A percentile compares a stretch with the other conserved stretches of the same genome.
phyloP scores from a whole-genome alignment of 768 basidiomycete species.

The Pisolithus tinctorius region DNA sequence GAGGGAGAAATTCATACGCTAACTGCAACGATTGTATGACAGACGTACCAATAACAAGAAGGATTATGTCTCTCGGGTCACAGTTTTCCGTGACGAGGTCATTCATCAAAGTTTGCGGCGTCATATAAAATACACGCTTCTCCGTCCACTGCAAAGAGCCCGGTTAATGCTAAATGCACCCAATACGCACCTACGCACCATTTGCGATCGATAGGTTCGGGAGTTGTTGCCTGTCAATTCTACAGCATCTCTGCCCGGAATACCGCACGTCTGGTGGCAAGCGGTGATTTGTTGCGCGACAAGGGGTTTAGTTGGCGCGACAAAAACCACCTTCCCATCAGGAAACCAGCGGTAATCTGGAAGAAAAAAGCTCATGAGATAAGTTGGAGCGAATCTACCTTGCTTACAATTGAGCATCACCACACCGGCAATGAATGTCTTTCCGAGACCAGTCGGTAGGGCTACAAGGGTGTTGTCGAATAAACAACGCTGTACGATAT shows the following conservation, averaged over 20 bases:
- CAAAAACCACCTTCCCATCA: slow-evolving; percentile 85
- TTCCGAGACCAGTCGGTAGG: slow-evolving; percentile 92
- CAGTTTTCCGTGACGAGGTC: slow-evolving; percentile 71
- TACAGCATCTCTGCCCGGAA: slow-evolving; percentile 76
- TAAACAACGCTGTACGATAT: slow-evolving; percentile 79
- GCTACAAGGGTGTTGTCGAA: slow-evolving; percentile 94
- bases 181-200: slow-evolving; percentile 38
- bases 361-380: background rate
- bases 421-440: slow-evolving; percentile 96
- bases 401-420: slow-evolving; percentile 88
- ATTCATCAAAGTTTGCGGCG: slow-evolving; percentile 89
- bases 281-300: slow-evolving; percentile 94
- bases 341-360: slow-evolving; percentile 91
- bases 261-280: slow-evolving; percentile 89
- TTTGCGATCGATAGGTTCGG: slow-evolving; percentile 44
- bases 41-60: slow-evolving; percentile 76
- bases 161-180: background rate
- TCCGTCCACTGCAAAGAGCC: slow-evolving; percentile 54
- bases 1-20: slow-evolving; percentile 3
- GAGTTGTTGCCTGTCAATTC: slow-evolving; percentile 80
- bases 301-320: slow-evolving; percentile 93
- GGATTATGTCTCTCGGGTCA: slow-evolving; percentile 73
- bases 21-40: background rate
- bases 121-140: slow-evolving; percentile 91
- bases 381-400: background rate